These are phyloP conservation scores for Apiotrichum siamense DNA, from an alignment of 1,284 basidiomycete species.

Conservation along the genomic window DNA sequence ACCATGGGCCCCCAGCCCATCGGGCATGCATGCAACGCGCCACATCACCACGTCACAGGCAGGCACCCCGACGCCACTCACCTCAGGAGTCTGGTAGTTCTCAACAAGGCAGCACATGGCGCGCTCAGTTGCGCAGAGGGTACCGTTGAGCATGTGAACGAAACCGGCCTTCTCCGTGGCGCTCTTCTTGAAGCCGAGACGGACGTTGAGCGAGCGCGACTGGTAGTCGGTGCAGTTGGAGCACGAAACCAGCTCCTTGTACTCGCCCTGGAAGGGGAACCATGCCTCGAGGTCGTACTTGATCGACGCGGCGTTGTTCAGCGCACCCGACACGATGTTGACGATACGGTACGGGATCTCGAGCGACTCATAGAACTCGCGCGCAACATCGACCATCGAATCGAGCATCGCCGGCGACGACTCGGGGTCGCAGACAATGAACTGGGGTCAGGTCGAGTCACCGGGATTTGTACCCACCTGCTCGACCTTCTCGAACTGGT, in stretches of 20 bases:
- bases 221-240: slow-evolving; percentile 91
- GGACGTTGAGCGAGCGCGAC: slow-evolving; percentile 77
- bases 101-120: slow-evolving; percentile 97
- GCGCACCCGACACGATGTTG: slow-evolving; percentile 89
- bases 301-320: slow-evolving; percentile 94
- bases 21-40: too few relatives aligned
- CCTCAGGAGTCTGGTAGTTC: slow-evolving; percentile 94
- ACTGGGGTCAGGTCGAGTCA: slow-evolving; percentile 51
- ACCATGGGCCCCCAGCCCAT: too few relatives aligned
- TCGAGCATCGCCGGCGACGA: slow-evolving; percentile 94
- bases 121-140: slow-evolving; percentile 92
- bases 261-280: slow-evolving; percentile 96
- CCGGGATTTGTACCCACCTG: slow-evolving; percentile 47
- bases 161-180: slow-evolving; percentile 83
- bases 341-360: slow-evolving; percentile 87
- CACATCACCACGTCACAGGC: too few relatives aligned
- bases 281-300: slow-evolving; percentile 98
- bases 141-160: slow-evolving; percentile 97
- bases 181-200: slow-evolving; percentile 80
- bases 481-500: slow-evolving; percentile 99
- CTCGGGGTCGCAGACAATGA: slow-evolving; percentile 88
- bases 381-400: slow-evolving; percentile 78
- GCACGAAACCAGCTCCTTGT: slow-evolving; percentile 91
- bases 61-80: slow-evolving; percentile 70
- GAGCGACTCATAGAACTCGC: slow-evolving; percentile 93